These are phyloP conservation scores for Leucoagaricus sp. DNA, from an alignment of 1,284 basidiomycete species.

Conservation along the genomic window DNA sequence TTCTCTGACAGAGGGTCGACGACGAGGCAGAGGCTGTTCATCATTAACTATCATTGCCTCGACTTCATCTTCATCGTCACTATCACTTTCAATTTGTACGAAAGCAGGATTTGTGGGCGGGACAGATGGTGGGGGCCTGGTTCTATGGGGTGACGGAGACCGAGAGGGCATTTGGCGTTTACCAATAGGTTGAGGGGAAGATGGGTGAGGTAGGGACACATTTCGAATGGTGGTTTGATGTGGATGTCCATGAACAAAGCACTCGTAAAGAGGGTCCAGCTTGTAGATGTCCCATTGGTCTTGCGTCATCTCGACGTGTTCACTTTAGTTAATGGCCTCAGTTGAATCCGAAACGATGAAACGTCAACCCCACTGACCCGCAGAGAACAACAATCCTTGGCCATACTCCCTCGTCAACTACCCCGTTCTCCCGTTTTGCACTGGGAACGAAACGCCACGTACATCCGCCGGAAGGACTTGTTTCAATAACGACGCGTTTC, in stretches of 20 bases:
- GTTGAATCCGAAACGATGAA: constrained; percentile 12
- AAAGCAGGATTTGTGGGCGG: constrained; percentile 21
- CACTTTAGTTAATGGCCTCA: constrained; percentile 32
- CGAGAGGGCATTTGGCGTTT: constrained; percentile 17
- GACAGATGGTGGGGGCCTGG: constrained; percentile 13
- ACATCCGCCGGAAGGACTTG: constrained; percentile 47
- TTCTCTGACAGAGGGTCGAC: constrained; percentile 13
- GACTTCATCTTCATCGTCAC: constrained; percentile 52
- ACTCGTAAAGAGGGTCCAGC: constrained; percentile 68
- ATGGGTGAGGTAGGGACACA: constrained; percentile 21
- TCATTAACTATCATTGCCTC: constrained; percentile 57
- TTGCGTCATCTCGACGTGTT: constrained; percentile 53
- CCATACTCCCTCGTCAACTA: constrained; percentile 66
- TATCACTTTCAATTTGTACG: constrained; percentile 22
- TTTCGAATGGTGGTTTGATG: constrained; percentile 40
- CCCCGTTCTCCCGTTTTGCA: constrained; percentile 55
- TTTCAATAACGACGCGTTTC: constrained; percentile 73
- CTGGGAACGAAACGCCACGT: constrained; percentile 77
- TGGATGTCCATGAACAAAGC: constrained; percentile 51
- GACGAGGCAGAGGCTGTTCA: constrained; percentile 25
- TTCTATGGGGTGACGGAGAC: constrained; percentile 19
- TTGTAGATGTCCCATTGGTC: constrained; percentile 86
- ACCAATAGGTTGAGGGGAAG: constrained; percentile 19
- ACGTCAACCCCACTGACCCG: constrained; percentile 49
- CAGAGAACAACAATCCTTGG: constrained; percentile 65